phyloP scores from a whole-genome alignment of 257 asterid species.

The Nicotiana noctiflora region DNA sequence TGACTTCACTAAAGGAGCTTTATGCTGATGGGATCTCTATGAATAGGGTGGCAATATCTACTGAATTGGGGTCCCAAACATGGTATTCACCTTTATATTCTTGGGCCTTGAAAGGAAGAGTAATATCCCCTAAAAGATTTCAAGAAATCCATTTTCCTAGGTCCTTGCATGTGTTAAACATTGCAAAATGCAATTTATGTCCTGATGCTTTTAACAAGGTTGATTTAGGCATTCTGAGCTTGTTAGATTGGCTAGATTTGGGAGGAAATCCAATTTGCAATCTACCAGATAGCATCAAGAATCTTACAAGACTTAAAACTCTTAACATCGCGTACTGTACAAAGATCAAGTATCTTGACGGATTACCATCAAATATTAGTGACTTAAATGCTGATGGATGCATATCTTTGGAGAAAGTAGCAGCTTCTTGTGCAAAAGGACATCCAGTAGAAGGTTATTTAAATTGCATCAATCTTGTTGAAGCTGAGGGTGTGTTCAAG shows the following conservation, averaged over 20 bases:
- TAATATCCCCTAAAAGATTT: not conserved
- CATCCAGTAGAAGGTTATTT: slow-evolving; percentile 1
- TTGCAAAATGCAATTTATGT: slow-evolving; percentile 13
- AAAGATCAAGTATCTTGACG: not conserved
- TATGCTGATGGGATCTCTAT: slow-evolving; percentile 14
- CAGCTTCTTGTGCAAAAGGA: not conserved
- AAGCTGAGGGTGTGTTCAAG: slow-evolving; percentile 7
- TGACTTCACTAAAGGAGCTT: slow-evolving; percentile 5
- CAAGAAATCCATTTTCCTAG: not conserved
- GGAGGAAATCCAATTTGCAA: slow-evolving; percentile 3
- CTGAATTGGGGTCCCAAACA: not conserved
- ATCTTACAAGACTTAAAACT: not conserved
- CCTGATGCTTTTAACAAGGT: slow-evolving; percentile 9
- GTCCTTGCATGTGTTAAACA: slow-evolving; percentile 6
- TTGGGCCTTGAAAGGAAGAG: not conserved
- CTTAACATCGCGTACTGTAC: slow-evolving; percentile 1
- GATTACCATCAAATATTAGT: not conserved
- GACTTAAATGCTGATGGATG: slow-evolving; percentile 4
- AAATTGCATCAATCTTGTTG: slow-evolving; percentile 2
- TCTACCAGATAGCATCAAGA: slow-evolving; percentile 14
- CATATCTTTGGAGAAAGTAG: not conserved
- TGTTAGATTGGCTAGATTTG: slow-evolving; percentile 1
- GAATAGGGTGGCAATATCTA: not conserved
- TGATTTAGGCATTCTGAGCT: not conserved
- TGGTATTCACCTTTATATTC: not conserved